Evolutionary conservation across 306 rosid species (phyloP), one percentile per base, ranked within the genome.

Genomic region (Aeschynomene evenia): DNA sequence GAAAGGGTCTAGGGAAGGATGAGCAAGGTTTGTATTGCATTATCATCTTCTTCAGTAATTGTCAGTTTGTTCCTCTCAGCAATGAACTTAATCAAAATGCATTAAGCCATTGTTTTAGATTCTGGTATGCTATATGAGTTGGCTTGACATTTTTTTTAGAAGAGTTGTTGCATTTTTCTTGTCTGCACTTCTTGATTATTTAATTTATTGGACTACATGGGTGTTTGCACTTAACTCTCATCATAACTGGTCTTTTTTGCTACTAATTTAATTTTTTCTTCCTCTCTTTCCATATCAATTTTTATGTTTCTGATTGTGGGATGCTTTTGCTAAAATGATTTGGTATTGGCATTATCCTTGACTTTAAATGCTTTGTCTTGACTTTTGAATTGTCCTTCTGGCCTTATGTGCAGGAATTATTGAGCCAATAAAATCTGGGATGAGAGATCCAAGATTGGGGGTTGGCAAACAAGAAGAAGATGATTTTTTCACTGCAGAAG

Each of bases 381-480:
- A 14, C 21, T 72, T 72, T 67, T 56, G 33, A 24, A 49, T 59
- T 71, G 37, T 26, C 16, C 53, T 51, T 75, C 18, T 75, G 56
- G 50, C 45, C 67, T 24, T 56, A 13, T 63, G 51, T 71, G 57
- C 84, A 93, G 98, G 98, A 70, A 93, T 93, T 28, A 70, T 20
- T 76, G 96, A 93, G 77, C 97, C 98, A 59, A 90, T 93, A 69
- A 89, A 89, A 80, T 90, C 98, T 73, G 97, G 97, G 65, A 90
- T 90, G 23, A 90, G 98, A 83, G 98, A 93, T 81, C 85, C 98
- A 55, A 88, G 89, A 69, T 73, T 93, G 49, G 98, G 98, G 15
- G 66, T 94, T 53, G 98, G 97, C 26, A 90, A 94, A 80, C 98
- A 88, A 82, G 97, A 93, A 77, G 94, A 93, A 63, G 98, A 94